Evolutionary conservation across 352 stramenopile species (phyloP).

Genomic region (Phytophthora fragariae): DNA sequence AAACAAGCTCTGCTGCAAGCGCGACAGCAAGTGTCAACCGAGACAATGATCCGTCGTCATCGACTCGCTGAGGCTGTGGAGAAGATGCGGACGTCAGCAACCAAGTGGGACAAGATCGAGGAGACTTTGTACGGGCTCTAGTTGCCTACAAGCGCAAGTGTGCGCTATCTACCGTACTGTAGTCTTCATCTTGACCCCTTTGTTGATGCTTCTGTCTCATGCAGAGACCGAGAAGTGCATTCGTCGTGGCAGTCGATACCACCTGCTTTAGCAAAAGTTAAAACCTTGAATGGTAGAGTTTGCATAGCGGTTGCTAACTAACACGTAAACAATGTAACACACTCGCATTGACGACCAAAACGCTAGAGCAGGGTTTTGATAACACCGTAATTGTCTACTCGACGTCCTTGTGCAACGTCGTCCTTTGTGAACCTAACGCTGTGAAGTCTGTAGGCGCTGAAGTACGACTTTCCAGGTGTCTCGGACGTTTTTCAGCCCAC

Average conservation of each 20-base stretch:
- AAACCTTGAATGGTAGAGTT: slow-evolving; percentile 24
- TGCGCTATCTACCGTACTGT: slow-evolving; percentile 9
- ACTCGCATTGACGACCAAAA: not conserved
- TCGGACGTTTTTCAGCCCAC: no score
- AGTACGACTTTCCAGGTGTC: no score
- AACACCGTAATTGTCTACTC: no score
- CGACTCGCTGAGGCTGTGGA: slow-evolving; percentile 72
- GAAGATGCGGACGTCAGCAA: slow-evolving; percentile 57
- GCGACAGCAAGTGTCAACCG: slow-evolving; percentile 68
- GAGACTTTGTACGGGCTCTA: slow-evolving; percentile 73
- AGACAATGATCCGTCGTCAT: slow-evolving; percentile 75
- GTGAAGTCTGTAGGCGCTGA: no score
- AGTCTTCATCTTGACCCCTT: not conserved
- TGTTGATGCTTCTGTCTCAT: slow-evolving; percentile 10
- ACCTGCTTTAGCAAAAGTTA: not conserved
- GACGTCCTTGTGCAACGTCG: no score
- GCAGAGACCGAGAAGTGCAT: slow-evolving; percentile 27
- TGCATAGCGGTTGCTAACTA: not conserved
- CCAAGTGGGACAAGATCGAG: slow-evolving; percentile 86
- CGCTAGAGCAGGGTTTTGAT: no score
- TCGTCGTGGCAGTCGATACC: slow-evolving; percentile 3
- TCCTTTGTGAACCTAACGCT: no score
- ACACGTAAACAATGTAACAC: not conserved
- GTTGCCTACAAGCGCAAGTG: slow-evolving; percentile 1
- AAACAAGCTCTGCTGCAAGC: slow-evolving; percentile 65